A percentile compares a stretch with the other conserved stretches of the same genome.
phyloP scores from a whole-genome alignment of 2,329 filamentous ascomycete species.

The Colletotrichum navitas region DNA sequence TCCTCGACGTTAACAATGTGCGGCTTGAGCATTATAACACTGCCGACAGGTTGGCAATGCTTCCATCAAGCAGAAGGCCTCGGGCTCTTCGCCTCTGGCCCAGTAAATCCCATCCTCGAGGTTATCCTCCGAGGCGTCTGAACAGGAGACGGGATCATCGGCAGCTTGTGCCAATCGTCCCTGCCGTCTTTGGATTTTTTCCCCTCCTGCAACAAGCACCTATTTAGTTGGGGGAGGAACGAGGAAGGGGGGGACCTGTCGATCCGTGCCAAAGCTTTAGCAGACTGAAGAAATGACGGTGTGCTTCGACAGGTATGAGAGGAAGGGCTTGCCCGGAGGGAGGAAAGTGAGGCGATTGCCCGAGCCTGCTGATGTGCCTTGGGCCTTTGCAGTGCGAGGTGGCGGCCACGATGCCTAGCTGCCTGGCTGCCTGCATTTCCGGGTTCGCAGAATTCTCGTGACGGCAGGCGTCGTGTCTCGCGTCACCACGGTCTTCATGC shows the following conservation, averaged over 20 bases:
- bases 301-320: not conserved
- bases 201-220: not conserved
- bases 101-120: not conserved
- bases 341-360: not conserved
- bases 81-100: not conserved
- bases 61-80: not conserved
- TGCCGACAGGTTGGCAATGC: not conserved
- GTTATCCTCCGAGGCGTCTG: not conserved
- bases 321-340: not conserved
- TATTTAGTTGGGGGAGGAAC: not conserved
- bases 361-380: not conserved
- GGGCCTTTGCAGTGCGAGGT: not conserved
- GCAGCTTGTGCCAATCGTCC: not conserved
- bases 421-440: not conserved
- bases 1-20: too few species aligned
- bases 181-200: not conserved
- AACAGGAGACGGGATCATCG: not conserved
- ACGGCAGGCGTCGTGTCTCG: not conserved
- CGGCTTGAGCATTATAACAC: not conserved
- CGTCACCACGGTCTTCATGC: not conserved
- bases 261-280: not conserved
- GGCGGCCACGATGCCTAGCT: not conserved
- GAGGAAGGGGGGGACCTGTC: not conserved
- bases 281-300: not conserved
- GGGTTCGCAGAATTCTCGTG: not conserved